Evolutionary conservation across 208 protist species (phyloP).

Genomic region (Leptomonas pyrrhocoris): DNA sequence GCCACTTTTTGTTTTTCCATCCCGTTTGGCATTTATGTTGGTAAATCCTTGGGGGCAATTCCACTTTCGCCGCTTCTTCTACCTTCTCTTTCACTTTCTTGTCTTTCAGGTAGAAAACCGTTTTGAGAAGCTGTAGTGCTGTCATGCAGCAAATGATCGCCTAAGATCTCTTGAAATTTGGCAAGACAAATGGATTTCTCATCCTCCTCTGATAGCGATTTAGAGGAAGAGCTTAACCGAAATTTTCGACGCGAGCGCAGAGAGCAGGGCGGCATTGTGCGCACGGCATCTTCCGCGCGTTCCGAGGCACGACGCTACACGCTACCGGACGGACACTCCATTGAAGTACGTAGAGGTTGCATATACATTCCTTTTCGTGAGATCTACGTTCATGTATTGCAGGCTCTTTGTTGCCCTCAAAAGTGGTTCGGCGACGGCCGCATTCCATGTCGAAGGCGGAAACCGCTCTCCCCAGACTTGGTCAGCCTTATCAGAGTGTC

Average conservation of each 20-base stretch:
- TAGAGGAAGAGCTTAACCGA: conserved; percentile 47
- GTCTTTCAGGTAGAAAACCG: no score
- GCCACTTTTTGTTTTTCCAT: neutral
- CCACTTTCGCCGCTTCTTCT: no score
- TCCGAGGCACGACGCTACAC: conserved; percentile 17
- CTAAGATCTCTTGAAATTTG: neutral
- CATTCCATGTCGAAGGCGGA: conserved; percentile 33
- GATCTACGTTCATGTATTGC: conserved; percentile 57
- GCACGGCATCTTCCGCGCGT: conserved; percentile 20
- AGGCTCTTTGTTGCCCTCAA: conserved; percentile 45
- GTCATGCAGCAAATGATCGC: neutral
- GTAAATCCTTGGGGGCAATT: neutral
- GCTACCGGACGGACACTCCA: conserved; percentile 34
- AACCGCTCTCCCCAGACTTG: conserved; percentile 32
- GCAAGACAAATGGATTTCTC: conserved; percentile 45
- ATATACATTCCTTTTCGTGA: conserved; percentile 66
- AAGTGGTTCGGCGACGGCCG: conserved; percentile 67
- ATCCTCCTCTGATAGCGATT: conserved; percentile 67
- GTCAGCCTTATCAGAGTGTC: conserved; percentile 44
- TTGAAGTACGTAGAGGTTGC: conserved; percentile 48
- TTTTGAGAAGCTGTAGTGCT: no score
- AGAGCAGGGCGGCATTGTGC: conserved; percentile 41
- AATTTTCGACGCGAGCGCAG: conserved; percentile 30
- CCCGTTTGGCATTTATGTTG: neutral
- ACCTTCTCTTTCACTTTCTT: no score